Percentiles rank a stretch among this genome's conserved stretches.
These are phyloP conservation scores for Umbelopsis sp. DNA, from an alignment of 192 early-diverging fungal genomes.

Conservation along the genomic window DNA sequence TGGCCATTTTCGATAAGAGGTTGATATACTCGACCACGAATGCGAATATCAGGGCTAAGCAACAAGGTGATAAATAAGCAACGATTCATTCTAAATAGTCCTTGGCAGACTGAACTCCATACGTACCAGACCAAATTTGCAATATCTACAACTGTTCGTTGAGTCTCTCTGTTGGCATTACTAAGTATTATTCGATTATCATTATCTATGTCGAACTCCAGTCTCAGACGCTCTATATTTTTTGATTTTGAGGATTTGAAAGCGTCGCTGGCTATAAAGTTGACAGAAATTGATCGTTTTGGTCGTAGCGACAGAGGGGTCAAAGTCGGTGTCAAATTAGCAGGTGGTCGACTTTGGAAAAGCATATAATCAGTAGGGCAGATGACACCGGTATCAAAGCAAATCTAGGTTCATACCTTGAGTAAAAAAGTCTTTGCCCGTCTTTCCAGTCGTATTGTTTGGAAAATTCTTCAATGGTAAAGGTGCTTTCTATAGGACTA, in stretches of 20 bases:
- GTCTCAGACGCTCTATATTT: background rate
- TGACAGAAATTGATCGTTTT: background rate
- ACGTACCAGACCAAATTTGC: background rate
- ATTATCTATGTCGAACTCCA: conserved; percentile 1
- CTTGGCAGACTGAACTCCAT: no score
- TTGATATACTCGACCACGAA: conserved; percentile 14
- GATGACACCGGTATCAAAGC: background rate
- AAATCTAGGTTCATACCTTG: background rate
- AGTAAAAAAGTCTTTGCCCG: background rate
- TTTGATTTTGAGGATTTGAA: background rate
- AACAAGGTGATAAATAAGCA: background rate
- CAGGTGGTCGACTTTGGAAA: background rate
- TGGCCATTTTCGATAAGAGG: conserved; percentile 11
- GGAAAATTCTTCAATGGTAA: background rate
- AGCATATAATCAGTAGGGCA: background rate
- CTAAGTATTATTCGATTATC: background rate
- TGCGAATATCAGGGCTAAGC: background rate
- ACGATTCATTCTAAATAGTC: background rate
- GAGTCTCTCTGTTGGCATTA: background rate
- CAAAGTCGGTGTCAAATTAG: background rate
- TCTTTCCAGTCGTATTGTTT: conserved; percentile 1
- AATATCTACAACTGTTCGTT: background rate
- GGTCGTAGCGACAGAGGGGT: background rate
- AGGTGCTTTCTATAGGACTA: background rate
- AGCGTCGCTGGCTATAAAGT: background rate